Percentiles rank a stretch among this genome's conserved stretches.
phyloP scores from a whole-genome alignment of 345 rosid genomes.

The Linum lewisii region DNA sequence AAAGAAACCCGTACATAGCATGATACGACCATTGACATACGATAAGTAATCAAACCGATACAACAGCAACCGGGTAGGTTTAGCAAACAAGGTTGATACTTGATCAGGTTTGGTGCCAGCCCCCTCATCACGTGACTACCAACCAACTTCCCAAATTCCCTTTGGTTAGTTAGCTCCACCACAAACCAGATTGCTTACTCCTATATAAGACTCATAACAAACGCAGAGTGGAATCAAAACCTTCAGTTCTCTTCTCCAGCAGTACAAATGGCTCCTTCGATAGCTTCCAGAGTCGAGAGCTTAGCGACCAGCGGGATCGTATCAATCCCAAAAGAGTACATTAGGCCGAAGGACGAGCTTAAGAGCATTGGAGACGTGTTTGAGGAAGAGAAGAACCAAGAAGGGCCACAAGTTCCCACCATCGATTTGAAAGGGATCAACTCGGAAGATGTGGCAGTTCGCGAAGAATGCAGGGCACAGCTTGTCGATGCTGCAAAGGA shows the following conservation, averaged over 20 bases:
- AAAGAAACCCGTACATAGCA: too few relatives aligned
- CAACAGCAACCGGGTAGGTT: too few relatives aligned
- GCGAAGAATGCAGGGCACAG: slow-evolving; percentile 42
- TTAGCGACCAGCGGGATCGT: slow-evolving; percentile 61
- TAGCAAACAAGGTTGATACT: too few relatives aligned
- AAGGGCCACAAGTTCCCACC: slow-evolving; percentile 82
- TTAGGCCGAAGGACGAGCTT: slow-evolving; percentile 74
- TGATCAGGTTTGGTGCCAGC: too few relatives aligned
- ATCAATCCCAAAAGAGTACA: slow-evolving; percentile 66
- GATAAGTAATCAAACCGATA: too few relatives aligned
- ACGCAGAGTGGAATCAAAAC: neutral
- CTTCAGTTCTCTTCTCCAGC: too few relatives aligned
- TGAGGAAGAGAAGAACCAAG: slow-evolving; percentile 60
- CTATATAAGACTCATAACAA: too few relatives aligned
- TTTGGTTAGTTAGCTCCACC: too few relatives aligned
- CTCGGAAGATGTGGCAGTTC: slow-evolving; percentile 34
- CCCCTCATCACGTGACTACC: too few relatives aligned
- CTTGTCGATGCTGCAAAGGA: slow-evolving; percentile 54
- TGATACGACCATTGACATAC: too few relatives aligned
- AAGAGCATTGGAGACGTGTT: slow-evolving; percentile 56
- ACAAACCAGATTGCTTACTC: too few relatives aligned
- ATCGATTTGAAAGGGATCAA: slow-evolving; percentile 56
- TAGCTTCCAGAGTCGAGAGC: slow-evolving; percentile 52
- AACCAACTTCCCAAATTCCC: too few relatives aligned
- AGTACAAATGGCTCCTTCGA: slow-evolving; percentile 25